phyloP scores from a whole-genome alignment of 2,329 filamentous ascomycete species.

The Neofusicoccum sp. region DNA sequence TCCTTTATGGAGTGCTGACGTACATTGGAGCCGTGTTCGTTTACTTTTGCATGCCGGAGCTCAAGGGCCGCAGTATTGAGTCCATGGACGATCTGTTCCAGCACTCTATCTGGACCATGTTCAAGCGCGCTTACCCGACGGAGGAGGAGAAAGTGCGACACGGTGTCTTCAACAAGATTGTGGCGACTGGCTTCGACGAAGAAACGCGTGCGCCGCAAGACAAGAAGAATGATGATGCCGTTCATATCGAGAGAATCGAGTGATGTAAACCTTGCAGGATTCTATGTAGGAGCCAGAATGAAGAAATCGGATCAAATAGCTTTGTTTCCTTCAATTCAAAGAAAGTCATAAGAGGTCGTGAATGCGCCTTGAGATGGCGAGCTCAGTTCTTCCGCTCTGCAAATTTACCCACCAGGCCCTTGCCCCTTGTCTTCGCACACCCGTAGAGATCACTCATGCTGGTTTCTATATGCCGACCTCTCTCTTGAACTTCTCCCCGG shows the following conservation, averaged over 20 bases:
- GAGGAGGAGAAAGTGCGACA: constrained; percentile 38
- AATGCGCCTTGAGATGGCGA: too few species aligned
- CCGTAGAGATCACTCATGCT: too few species aligned
- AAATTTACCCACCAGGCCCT: too few species aligned
- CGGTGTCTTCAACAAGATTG: constrained; percentile 27
- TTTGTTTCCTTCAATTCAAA: neutral
- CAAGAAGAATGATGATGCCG: neutral
- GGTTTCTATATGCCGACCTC: neutral
- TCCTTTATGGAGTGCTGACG: constrained; percentile 40
- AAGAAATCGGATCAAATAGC: neutral
- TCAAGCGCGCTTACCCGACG: constrained; percentile 43
- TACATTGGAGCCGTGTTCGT: constrained; percentile 40
- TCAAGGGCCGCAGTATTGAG: constrained; percentile 36
- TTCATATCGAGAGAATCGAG: neutral
- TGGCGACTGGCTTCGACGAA: neutral
- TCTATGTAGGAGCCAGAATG: too few species aligned
- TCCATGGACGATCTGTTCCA: constrained; percentile 41
- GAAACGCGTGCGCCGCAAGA: neutral
- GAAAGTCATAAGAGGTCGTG: neutral
- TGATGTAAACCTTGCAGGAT: too few species aligned
- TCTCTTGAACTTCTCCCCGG: neutral
- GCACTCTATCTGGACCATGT: constrained; percentile 46
- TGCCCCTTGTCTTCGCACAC: too few species aligned
- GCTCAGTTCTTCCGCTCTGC: too few species aligned
- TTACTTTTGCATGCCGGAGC: constrained; percentile 37